A percentile compares a stretch with the other conserved stretches of the same genome.
Evolutionary conservation across 345 rosid species (phyloP).

Genomic region (Salix arbutifolia): DNA sequence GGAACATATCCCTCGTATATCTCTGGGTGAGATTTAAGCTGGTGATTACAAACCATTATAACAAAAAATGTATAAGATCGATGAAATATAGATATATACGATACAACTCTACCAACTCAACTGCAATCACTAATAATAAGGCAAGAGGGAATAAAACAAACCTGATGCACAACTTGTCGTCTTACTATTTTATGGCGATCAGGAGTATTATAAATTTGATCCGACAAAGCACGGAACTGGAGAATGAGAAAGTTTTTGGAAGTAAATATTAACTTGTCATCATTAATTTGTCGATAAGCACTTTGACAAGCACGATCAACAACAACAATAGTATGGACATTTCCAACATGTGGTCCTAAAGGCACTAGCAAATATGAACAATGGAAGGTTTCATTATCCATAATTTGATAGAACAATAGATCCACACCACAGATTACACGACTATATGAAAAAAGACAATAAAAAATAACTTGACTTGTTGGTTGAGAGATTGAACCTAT

Average conservation of each 20-base stretch:
- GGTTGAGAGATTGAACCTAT: not conserved
- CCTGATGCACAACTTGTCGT: slow-evolving; percentile 59
- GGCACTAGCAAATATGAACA: not conserved
- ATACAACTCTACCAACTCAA: not conserved
- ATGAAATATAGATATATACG: not conserved
- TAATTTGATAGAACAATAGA: not conserved
- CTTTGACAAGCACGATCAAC: not conserved
- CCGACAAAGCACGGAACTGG: slow-evolving; percentile 79
- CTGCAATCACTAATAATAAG: not conserved
- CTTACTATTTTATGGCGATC: slow-evolving; percentile 62
- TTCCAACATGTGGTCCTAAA: not conserved
- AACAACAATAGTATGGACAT: not conserved
- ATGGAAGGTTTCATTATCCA: not conserved
- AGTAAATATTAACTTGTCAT: not conserved
- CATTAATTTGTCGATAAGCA: not conserved
- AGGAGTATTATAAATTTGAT: slow-evolving; percentile 56
- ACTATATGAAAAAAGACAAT: too few relatives aligned
- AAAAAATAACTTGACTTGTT: too few relatives aligned
- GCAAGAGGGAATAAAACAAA: slow-evolving; percentile 23
- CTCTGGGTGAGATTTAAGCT: slow-evolving; percentile 64
- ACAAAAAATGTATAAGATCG: slow-evolving; percentile 9
- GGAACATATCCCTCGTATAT: slow-evolving; percentile 76
- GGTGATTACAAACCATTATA: slow-evolving; percentile 18
- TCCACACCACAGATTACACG: too few relatives aligned
- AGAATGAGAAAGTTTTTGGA: slow-evolving; percentile 8